A percentile compares a stretch with the other conserved stretches of the same genome.
Conservation (phyloP, 1,284 basidiomycete genomes). For the Malassezia vespertilionis region DNA sequence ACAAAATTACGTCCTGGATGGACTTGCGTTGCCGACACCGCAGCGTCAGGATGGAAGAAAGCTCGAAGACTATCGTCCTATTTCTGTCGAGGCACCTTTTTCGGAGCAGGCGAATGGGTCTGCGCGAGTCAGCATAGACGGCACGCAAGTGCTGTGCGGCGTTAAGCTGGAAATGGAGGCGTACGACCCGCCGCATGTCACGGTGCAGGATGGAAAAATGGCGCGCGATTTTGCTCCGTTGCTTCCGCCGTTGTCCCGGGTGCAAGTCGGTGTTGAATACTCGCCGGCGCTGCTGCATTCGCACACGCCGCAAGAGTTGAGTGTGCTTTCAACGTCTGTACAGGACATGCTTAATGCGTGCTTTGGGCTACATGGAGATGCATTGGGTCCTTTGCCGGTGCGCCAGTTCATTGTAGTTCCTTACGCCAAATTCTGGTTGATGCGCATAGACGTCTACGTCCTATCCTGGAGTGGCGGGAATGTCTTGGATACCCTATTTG, state of each 20-base stretch:
- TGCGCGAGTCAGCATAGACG: slow-evolving; percentile 28
- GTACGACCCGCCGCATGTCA: slow-evolving; percentile 1
- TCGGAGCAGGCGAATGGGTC: slow-evolving; percentile 34
- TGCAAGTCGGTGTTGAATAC: slow-evolving; percentile 10
- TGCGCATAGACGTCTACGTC: slow-evolving; percentile 35
- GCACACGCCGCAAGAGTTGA: slow-evolving; percentile 10
- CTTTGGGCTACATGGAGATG: slow-evolving; percentile 1
- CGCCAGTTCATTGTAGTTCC: slow-evolving; percentile 32
- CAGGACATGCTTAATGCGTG: slow-evolving; percentile 13
- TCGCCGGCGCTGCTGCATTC: slow-evolving; percentile 13
- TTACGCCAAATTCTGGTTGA: slow-evolving; percentile 33
- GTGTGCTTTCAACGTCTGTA: slow-evolving; percentile 7
- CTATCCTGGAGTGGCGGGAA: slow-evolving; percentile 38
- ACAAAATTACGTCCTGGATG: slow-evolving; percentile 31
- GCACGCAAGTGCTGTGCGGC: slow-evolving; percentile 35
- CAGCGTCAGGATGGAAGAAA: slow-evolving; percentile 29
- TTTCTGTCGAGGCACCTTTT: slow-evolving; percentile 23
- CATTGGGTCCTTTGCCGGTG: slow-evolving; percentile 18
- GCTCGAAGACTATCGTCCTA: slow-evolving; percentile 27
- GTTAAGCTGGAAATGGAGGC: slow-evolving; percentile 30
- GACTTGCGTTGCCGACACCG: slow-evolving; percentile 26
- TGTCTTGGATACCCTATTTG: slow-evolving; percentile 35
- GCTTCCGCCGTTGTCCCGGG: slow-evolving; percentile 9
- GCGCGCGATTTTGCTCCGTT: slow-evolving; percentile 4
- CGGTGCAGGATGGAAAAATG: background rate